Conservation (phyloP, 495 filamentous ascomycete genomes). For the Antarctomyces pellizariae region DNA sequence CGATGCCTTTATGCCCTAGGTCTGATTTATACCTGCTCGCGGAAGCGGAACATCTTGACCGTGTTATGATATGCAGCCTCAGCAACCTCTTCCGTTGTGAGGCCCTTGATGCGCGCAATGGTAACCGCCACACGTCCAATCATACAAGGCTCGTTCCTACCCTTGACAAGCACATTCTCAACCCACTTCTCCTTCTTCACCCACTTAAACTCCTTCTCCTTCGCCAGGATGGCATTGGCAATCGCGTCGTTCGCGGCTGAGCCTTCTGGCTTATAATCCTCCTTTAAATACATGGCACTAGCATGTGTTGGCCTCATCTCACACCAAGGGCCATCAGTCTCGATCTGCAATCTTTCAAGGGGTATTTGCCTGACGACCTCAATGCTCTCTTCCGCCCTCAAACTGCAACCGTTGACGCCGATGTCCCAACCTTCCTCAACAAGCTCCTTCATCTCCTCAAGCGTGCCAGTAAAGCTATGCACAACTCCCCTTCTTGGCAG, state of each 20-base stretch:
- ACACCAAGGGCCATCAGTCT: slow-evolving; percentile 63
- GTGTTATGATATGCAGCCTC: slow-evolving; percentile 79
- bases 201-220: slow-evolving; percentile 18
- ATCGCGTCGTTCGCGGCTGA: not conserved
- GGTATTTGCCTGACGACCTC: slow-evolving; percentile 44
- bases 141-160: slow-evolving; percentile 70
- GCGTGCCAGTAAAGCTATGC: slow-evolving; percentile 52
- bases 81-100: slow-evolving; percentile 55
- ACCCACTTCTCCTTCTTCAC: slow-evolving; percentile 92
- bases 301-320: slow-evolving; percentile 30
- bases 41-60: slow-evolving; percentile 54
- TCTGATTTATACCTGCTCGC: too few species aligned
- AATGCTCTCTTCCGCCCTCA: slow-evolving; percentile 52
- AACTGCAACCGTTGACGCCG: slow-evolving; percentile 48
- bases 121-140: slow-evolving; percentile 71
- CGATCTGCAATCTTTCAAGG: slow-evolving; percentile 43
- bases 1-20: too few species aligned
- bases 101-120: slow-evolving; percentile 62
- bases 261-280: slow-evolving; percentile 6
- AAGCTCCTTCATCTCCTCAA: slow-evolving; percentile 42
- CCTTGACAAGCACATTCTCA: slow-evolving; percentile 65
- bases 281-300: slow-evolving; percentile 29
- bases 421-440: slow-evolving; percentile 41
- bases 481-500: slow-evolving; percentile 43
- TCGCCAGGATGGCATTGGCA: not conserved